Evolutionary conservation across 2,329 filamentous ascomycete species (phyloP), one percentile per base, ranked within the genome.

Genomic region (Phyllosticta paracitricarpa): DNA sequence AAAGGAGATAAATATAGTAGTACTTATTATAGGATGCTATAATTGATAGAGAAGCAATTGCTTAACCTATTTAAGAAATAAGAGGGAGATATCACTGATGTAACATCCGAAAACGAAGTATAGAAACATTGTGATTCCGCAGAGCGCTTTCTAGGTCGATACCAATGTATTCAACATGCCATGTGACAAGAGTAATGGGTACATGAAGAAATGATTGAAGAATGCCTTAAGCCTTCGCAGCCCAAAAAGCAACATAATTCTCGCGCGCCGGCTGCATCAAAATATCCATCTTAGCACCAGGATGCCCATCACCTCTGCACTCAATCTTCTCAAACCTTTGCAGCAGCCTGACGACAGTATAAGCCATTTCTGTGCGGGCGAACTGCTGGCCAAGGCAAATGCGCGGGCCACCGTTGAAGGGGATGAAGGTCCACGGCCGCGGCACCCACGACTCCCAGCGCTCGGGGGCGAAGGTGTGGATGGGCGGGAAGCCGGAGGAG

Each of bases 361-460:
- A 81, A 2, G 70, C 77, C 75, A 80, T 77, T 65, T 80, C 78
- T 0, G 77, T 80, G 26, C 80, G 68, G 12, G 78, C 78, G 64
- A 81, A 81, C 62, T 80, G 77, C 70, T 80, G 78, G 0, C 78
- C 78, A 40, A 81, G 76, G 62, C 78, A 81, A n/a, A 80, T 79
- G 1, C 78, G 64, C 3, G 78, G 77, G 0, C 78, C 77, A 3
- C 77, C 78, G 57, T 79, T 79, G 65, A 80, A 80, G 0, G 78
- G 78, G 2, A 63, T 58, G 64, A 65, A 79, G 1, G 76, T 77
- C 79, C 79, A 82, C 12, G 67, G 66, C 64, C 77, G 78, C 0
- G 79, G 79, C 6, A 75, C 78, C 79, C 79, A 81, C 0, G 63
- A 64, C 17, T 79, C 73, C 79, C 79, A 82, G 35, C 80, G 66